Conservation (phyloP, 73 alveolate genomes). For the Uronychia binucleata region DNA sequence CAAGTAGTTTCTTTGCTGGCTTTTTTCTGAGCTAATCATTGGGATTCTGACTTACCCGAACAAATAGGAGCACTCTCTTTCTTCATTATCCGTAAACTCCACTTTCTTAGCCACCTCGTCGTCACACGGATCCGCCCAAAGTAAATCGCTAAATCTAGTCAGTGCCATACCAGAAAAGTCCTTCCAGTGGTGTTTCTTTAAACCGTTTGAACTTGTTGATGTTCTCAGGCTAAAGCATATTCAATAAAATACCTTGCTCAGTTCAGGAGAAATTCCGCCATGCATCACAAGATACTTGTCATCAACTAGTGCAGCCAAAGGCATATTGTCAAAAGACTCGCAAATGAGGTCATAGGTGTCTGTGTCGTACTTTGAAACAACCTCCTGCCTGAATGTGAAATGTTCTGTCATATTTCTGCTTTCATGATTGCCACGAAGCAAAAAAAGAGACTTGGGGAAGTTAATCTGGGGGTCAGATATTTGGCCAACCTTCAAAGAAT, state of each 20-base stretch:
- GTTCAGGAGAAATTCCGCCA: conserved; percentile 88
- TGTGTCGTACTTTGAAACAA: conserved; percentile 55
- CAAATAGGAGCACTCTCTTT: background rate
- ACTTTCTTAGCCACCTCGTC: background rate
- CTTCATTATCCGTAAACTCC: background rate
- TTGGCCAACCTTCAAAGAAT: conserved; percentile 64
- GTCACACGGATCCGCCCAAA: conserved; percentile 5
- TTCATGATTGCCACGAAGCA: conserved; percentile 84
- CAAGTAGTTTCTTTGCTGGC: conserved; percentile 2
- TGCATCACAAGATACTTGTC: conserved; percentile 73
- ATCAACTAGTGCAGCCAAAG: conserved; percentile 68
- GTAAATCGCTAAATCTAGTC: conserved; percentile 42
- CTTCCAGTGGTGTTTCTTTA: conserved; percentile 55
- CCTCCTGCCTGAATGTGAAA: conserved; percentile 50
- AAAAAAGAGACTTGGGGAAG: conserved; percentile 50
- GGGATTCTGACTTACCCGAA: conserved; percentile 59
- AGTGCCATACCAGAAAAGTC: conserved; percentile 80
- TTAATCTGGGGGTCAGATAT: conserved; percentile 15
- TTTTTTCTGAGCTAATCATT: conserved; percentile 43
- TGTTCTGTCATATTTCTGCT: conserved; percentile 61
- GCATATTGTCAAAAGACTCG: conserved; percentile 67
- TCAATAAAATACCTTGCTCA: conserved; percentile 26
- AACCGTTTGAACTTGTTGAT: conserved; percentile 32
- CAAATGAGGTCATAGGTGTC: conserved; percentile 67
- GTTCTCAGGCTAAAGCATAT: background rate